A percentile compares a stretch with the other conserved stretches of the same genome.
Conservation (phyloP, 1,139 yeast genomes). For the Kodamaea sp. region DNA sequence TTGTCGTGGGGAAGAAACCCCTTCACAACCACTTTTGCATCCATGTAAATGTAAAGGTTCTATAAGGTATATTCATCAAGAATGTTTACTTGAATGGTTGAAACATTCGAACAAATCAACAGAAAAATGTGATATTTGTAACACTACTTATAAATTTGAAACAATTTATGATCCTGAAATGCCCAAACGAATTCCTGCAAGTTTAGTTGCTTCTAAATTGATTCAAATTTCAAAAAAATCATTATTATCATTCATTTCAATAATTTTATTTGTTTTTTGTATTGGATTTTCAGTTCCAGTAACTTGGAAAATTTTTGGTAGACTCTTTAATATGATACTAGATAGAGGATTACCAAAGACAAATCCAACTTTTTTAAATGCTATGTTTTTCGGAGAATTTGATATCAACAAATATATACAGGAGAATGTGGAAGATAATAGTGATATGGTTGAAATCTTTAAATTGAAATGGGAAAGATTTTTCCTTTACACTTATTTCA, state of each 20-base stretch:
- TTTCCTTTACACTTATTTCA: constrained; percentile 34
- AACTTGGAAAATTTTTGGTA: constrained; percentile 50
- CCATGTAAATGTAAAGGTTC: constrained; percentile 96
- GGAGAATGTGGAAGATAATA: not conserved
- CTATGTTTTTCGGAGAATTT: constrained; percentile 49
- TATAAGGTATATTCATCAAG: constrained; percentile 89
- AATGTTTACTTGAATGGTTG: constrained; percentile 88
- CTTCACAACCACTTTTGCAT: constrained; percentile 74
- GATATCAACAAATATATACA: constrained; percentile 10
- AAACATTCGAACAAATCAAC: constrained; percentile 56
- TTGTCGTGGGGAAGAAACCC: constrained; percentile 87
- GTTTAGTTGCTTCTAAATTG: constrained; percentile 41
- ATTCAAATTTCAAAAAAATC: constrained; percentile 24
- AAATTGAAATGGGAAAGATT: constrained; percentile 15
- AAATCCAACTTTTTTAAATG: constrained; percentile 32
- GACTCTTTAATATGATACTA: constrained; percentile 51
- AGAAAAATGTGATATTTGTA: constrained; percentile 85
- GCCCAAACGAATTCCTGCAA: constrained; percentile 63
- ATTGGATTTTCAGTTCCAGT: constrained; percentile 54
- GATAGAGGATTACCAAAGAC: constrained; percentile 48
- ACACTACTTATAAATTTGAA: constrained; percentile 67
- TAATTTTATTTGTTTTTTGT: constrained; percentile 36
- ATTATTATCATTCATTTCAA: constrained; percentile 23
- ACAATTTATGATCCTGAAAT: constrained; percentile 68
- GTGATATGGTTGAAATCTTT: not conserved